These are phyloP conservation scores for Kwoniella newhampshirensis DNA, from an alignment of 768 basidiomycete genomes.

Conservation along the genomic window DNA sequence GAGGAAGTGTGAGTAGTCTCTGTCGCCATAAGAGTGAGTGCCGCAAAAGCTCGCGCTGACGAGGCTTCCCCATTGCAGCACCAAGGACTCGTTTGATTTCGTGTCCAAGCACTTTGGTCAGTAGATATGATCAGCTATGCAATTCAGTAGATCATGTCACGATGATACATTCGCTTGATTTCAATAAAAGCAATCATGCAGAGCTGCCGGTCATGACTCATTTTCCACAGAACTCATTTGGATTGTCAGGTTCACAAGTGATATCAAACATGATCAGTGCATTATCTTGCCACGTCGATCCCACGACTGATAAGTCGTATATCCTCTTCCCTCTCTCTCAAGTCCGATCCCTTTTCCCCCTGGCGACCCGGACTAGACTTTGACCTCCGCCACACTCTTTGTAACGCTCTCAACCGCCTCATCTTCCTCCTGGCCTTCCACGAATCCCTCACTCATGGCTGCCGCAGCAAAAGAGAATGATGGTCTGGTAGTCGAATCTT, in stretches of 20 bases:
- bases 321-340: not conserved
- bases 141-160: too few relatives aligned
- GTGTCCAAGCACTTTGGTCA: slow-evolving; percentile 15
- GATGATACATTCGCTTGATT: too few relatives aligned
- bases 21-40: too few relatives aligned
- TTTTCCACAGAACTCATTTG: too few relatives aligned
- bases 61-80: not conserved
- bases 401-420: slow-evolving; percentile 12
- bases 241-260: too few relatives aligned
- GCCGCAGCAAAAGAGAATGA: slow-evolving; percentile 79
- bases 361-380: slow-evolving; percentile 18
- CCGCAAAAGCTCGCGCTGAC: too few relatives aligned
- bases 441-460: slow-evolving; percentile 53
- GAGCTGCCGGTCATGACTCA: too few relatives aligned
- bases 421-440: slow-evolving; percentile 34
- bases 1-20: slow-evolving; percentile 36
- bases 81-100: slow-evolving; percentile 15
- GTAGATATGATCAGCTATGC: too few relatives aligned
- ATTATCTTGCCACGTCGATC: slow-evolving; percentile 2
- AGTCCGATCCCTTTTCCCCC: not conserved
- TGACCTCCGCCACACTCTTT: slow-evolving; percentile 23
- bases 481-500: slow-evolving; percentile 64
- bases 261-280: slow-evolving; percentile 7
- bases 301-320: not conserved
- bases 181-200: too few relatives aligned